phyloP scores from a whole-genome alignment of 2,329 filamentous ascomycete genomes.

The Penicillium sumatraense region DNA sequence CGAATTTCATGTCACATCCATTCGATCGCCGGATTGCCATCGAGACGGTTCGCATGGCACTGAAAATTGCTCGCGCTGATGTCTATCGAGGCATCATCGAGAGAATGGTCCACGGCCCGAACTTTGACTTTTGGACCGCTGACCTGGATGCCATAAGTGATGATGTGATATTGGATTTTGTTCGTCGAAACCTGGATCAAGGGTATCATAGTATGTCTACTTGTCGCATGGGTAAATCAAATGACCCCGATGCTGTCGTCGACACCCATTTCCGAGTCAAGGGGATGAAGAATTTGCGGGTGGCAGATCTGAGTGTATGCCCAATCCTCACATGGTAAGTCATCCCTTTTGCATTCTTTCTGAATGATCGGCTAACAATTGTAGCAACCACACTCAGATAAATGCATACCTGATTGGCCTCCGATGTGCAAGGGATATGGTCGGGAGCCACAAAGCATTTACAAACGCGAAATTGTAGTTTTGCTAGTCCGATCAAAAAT shows the following conservation, averaged over 20 bases:
- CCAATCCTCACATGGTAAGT: slow-evolving; percentile 5
- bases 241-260: not conserved
- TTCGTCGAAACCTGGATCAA: slow-evolving; percentile 6
- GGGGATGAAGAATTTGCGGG: slow-evolving; percentile 4
- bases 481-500: not conserved
- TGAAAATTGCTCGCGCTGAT: slow-evolving; percentile 7
- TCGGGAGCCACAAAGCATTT: not conserved
- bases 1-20: not conserved
- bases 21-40: slow-evolving; percentile 10
- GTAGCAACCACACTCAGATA: slow-evolving; percentile 9
- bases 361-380: not conserved
- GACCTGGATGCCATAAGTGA: not conserved
- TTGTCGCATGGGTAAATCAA: slow-evolving; percentile 5
- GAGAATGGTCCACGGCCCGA: slow-evolving; percentile 7
- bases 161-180: not conserved
- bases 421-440: slow-evolving; percentile 5
- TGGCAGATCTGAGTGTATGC: slow-evolving; percentile 5
- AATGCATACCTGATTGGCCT: slow-evolving; percentile 10
- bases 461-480: not conserved
- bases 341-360: not conserved
- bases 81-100: slow-evolving; percentile 1
- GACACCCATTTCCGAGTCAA: slow-evolving; percentile 1
- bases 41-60: slow-evolving; percentile 5
- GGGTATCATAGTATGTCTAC: slow-evolving; percentile 7
- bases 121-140: not conserved